These are phyloP conservation scores for Colletotrichum theobromicola DNA, from an alignment of 2,329 filamentous ascomycete species.

Conservation along the genomic window DNA sequence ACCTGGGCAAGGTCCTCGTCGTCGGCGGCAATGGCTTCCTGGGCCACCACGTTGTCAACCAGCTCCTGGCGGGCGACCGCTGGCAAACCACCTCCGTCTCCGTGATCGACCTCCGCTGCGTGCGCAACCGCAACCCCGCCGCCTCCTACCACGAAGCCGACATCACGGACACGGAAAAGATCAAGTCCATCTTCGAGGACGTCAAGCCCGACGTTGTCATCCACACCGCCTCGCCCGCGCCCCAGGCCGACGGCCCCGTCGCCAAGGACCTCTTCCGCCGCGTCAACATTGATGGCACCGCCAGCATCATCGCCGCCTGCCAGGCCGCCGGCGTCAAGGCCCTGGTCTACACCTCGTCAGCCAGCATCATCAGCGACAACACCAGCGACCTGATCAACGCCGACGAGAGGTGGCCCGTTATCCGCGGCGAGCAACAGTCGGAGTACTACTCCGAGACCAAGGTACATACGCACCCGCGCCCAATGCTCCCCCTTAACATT, in stretches of 20 bases:
- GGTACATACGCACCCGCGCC: conserved; percentile 52
- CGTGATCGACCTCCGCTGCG: conserved; percentile 75
- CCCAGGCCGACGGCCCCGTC: conserved; percentile 54
- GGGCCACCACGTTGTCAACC: conserved; percentile 80
- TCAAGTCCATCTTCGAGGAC: conserved; percentile 68
- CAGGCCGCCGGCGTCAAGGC: conserved; percentile 74
- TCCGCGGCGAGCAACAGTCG: conserved; percentile 71
- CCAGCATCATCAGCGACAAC: conserved; percentile 87
- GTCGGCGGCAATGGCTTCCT: conserved; percentile 87
- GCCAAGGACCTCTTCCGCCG: conserved; percentile 71
- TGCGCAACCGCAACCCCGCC: conserved; percentile 67
- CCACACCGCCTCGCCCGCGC: conserved; percentile 81
- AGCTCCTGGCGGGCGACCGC: conserved; percentile 59
- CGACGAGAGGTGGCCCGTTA: conserved; percentile 81
- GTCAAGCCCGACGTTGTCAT: conserved; percentile 83
- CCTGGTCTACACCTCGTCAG: conserved; percentile 90
- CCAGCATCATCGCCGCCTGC: conserved; percentile 76
- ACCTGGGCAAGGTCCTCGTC: conserved; percentile 74
- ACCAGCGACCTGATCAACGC: conserved; percentile 80
- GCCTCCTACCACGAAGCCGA: conserved; percentile 76
- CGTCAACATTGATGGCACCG: conserved; percentile 89
- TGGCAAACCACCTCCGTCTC: conserved; percentile 61
- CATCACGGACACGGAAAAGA: conserved; percentile 70
- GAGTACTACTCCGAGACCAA: conserved; percentile 94
- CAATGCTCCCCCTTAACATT: neutral